These are phyloP conservation scores for Alternaria triticimaculans DNA, from an alignment of 2,329 filamentous ascomycete species.

Conservation along the genomic window DNA sequence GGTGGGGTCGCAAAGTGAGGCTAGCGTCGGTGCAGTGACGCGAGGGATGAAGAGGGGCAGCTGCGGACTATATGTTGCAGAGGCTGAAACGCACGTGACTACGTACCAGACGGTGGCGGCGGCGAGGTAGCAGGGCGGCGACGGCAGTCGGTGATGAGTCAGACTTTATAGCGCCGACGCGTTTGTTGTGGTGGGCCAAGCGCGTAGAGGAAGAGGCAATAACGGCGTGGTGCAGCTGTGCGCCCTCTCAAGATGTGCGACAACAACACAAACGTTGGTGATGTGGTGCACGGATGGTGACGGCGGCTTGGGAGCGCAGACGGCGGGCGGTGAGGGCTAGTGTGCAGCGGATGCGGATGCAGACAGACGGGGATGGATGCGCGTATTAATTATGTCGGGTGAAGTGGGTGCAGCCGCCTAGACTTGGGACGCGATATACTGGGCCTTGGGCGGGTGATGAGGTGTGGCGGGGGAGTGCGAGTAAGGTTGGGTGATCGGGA, in stretches of 20 bases:
- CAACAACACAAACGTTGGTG: constrained; percentile 28
- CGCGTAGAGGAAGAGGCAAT: constrained; percentile 23
- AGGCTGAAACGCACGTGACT: constrained; percentile 46
- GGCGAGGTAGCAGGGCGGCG: constrained; percentile 26
- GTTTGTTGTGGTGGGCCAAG: constrained; percentile 28
- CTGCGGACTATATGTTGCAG: constrained; percentile 28
- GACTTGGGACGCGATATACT: neutral
- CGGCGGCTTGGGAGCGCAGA: constrained; percentile 23
- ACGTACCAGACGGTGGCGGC: constrained; percentile 39
- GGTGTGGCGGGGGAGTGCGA: constrained; percentile 30
- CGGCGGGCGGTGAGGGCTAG: constrained; percentile 24
- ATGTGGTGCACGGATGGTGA: constrained; percentile 31
- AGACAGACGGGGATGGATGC: constrained; percentile 24
- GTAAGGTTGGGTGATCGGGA: constrained; percentile 32
- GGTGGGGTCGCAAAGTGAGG: constrained; percentile 23
- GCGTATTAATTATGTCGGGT: constrained; percentile 15
- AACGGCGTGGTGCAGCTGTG: constrained; percentile 29
- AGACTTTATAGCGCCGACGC: constrained; percentile 30
- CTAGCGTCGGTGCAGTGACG: constrained; percentile 24
- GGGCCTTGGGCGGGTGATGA: constrained; percentile 6
- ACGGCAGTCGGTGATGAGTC: constrained; percentile 34
- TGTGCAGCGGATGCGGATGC: constrained; percentile 29
- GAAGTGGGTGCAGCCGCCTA: constrained; percentile 10
- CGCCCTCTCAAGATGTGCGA: constrained; percentile 18
- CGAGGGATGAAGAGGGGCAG: constrained; percentile 27